Base-by-base conservation (phyloP, 2,329 filamentous ascomycete genomes). In the Alternaria tenuissima region DNA sequence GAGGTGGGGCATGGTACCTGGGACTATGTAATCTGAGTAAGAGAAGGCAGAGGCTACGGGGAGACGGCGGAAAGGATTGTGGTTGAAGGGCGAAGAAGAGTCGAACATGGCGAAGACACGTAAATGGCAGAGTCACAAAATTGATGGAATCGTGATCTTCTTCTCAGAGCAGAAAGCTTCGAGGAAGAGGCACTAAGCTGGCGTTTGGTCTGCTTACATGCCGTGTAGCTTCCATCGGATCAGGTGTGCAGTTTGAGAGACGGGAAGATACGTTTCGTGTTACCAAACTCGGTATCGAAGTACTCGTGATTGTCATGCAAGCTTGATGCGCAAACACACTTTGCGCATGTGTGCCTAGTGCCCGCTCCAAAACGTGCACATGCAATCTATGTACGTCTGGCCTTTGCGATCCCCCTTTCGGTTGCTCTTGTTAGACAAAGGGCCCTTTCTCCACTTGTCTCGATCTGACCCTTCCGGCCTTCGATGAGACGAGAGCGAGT, bases 301-400 rank as follows among this genome's bases (percentile, higher is more conserved):
- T 32, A 53, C 14, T 24, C 42, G 28, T 51, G 53, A 46, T 62
- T 52, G 49, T 49, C 43, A 26, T 28, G 41, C 47, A 53, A 48
- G 24, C 52, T 3, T 22, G 47, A 52, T 51, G 52, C 43, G 55
- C 58, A 64, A 58, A 64, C 52, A 51, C 46, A 42, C 20, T 3
- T 36, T 16, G 32, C 14, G 46, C 14, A 20, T 49, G 20, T 20
- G 30, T 49, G 20, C 30, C 30, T 7, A 18, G 20, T 12, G 34
- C 34, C 20, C 14, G 32, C 16, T 49, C 32, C 16, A 41, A 24
- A 52, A 22, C 24, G 36, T 52, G 11, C 49, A 11, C 49, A 39
- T 38, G 12, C 24, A 34, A 7, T 8, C 34, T 16, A 20, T 28
- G 9, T n/a, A 28, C 14, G 16, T 39, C 34, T 39, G 38, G 18